These are phyloP conservation scores for Umbellularia californica DNA, from an alignment of 164 flowering plant genomes.

Conservation along the genomic window DNA sequence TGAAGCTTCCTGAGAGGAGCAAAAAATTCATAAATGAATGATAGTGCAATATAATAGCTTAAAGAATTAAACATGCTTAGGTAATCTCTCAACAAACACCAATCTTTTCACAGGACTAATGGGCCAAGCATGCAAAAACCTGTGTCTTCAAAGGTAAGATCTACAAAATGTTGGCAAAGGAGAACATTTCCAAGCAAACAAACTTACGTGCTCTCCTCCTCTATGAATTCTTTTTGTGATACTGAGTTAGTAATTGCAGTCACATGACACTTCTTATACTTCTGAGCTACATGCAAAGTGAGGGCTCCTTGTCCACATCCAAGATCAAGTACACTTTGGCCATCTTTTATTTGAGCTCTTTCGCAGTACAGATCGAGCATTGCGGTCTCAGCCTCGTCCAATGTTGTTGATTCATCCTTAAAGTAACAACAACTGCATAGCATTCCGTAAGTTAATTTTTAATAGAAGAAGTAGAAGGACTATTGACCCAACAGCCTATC, in stretches of 20 bases:
- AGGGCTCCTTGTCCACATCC: conserved; percentile 17
- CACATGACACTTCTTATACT: conserved; percentile 13
- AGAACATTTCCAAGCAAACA: neutral
- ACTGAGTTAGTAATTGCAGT: conserved; percentile 7
- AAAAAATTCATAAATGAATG: too few species aligned
- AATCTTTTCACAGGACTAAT: too few species aligned
- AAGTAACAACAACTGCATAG: conserved; percentile 10
- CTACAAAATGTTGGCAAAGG: neutral
- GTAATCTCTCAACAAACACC: too few species aligned
- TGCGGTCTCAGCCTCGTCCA: conserved; percentile 13
- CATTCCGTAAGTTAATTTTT: neutral
- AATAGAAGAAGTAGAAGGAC: too few species aligned
- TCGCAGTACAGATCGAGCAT: conserved; percentile 11
- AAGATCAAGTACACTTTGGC: conserved; percentile 9
- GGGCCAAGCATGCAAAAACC: too few species aligned
- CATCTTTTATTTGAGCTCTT: conserved; percentile 8
- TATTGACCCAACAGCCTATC: too few species aligned
- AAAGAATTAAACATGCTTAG: too few species aligned
- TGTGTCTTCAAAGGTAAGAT: neutral
- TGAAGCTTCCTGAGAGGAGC: too few species aligned
- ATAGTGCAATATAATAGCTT: too few species aligned
- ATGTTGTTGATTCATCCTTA: conserved; percentile 8
- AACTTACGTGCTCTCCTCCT: neutral
- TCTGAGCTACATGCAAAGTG: conserved; percentile 8
- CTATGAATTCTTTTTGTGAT: conserved; percentile 7